Conservation (phyloP, 768 basidiomycete species). For the Boletus rubroflammeus region DNA sequence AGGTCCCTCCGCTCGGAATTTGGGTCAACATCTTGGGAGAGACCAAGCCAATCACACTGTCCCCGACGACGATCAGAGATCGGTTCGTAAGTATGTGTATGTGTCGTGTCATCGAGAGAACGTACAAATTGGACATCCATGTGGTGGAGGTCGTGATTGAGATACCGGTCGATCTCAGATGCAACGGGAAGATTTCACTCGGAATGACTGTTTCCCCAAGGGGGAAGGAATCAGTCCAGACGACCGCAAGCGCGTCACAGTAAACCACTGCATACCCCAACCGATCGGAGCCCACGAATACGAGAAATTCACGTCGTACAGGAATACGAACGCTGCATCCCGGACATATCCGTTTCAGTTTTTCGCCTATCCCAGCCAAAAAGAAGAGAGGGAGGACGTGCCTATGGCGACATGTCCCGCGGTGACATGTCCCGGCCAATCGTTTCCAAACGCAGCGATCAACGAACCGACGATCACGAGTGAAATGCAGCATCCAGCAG, state of each 20-base stretch:
- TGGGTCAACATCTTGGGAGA: constrained; percentile 26
- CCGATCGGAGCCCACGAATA: constrained; percentile 35
- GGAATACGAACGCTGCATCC: constrained; percentile 35
- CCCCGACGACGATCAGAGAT: background rate
- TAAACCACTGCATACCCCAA: constrained; percentile 16
- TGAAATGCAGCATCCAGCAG: constrained; percentile 32
- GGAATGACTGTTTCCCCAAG: constrained; percentile 33
- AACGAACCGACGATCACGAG: constrained; percentile 29
- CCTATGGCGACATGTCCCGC: constrained; percentile 31
- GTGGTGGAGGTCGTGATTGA: constrained; percentile 40
- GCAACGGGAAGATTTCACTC: constrained; percentile 40
- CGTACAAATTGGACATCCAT: constrained; percentile 40
- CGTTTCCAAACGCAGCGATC: constrained; percentile 25
- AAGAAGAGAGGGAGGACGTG: constrained; percentile 11
- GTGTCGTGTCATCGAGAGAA: background rate
- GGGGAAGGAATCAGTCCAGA: background rate
- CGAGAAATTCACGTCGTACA: constrained; percentile 37
- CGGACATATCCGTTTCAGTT: constrained; percentile 8
- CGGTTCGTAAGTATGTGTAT: background rate
- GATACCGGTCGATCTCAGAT: constrained; percentile 39
- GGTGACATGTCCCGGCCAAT: constrained; percentile 28
- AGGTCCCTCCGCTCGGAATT: constrained; percentile 22
- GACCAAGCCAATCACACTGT: constrained; percentile 28
- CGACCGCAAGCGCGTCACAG: background rate
- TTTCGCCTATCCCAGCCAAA: constrained; percentile 7